A percentile compares a stretch with the other conserved stretches of the same genome.
Evolutionary conservation across 345 rosid species (phyloP).

Genomic region (Pugionium cornutum): DNA sequence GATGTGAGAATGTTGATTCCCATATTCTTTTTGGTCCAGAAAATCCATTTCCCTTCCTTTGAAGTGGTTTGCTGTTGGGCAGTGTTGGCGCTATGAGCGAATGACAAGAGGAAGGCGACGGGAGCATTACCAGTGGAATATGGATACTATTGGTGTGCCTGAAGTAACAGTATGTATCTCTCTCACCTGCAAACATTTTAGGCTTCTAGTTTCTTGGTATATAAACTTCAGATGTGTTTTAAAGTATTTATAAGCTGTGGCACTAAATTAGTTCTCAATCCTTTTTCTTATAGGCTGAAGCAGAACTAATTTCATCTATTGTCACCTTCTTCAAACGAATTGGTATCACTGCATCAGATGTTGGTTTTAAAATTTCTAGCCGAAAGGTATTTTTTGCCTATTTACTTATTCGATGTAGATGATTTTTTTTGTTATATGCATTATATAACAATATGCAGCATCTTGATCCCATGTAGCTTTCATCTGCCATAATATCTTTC

Average conservation of each 20-base stretch:
- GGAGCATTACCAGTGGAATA: constrained; percentile 98
- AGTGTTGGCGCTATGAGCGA: constrained; percentile 97
- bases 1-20: constrained; percentile 67
- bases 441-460: neutral
- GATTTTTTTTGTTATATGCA: too few relatives aligned
- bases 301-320: constrained; percentile 84
- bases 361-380: constrained; percentile 92
- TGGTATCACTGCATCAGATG: constrained; percentile 82
- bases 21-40: constrained; percentile 70
- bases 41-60: constrained; percentile 85
- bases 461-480: constrained; percentile 5
- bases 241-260: neutral
- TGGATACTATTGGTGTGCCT: constrained; percentile 96
- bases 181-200: constrained; percentile 13
- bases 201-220: constrained; percentile 11
- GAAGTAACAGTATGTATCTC: constrained; percentile 64
- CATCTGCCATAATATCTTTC: constrained; percentile 13
- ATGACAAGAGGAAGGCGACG: constrained; percentile 97
- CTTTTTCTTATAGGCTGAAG: constrained; percentile 68
- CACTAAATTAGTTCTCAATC: constrained; percentile 2
- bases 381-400: constrained; percentile 61
- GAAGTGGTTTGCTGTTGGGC: constrained; percentile 97
- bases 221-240: constrained; percentile 5
- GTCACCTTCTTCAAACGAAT: constrained; percentile 76
- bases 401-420: neutral